A percentile compares a stretch with the other conserved stretches of the same genome.
Conservation (phyloP, 441 rosid genomes). For the Euphorbia celastroides region DNA sequence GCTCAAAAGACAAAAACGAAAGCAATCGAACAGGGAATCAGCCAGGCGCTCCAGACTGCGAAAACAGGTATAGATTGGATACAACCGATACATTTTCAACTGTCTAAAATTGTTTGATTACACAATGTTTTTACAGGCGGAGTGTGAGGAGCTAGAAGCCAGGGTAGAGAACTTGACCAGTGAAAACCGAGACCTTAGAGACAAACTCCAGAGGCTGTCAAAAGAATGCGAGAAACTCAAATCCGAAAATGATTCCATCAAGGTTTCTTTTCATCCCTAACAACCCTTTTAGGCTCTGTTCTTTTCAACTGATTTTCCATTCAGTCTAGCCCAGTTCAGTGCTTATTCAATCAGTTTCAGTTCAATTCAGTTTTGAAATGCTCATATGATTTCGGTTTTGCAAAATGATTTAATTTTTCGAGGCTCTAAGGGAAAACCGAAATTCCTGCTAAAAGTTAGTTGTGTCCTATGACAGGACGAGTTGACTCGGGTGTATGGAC, state of each 20-base stretch:
- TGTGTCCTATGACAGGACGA: slow-evolving; percentile 59
- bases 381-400: no score
- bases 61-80: slow-evolving; percentile 56
- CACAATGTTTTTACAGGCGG: slow-evolving; percentile 48
- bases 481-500: slow-evolving; percentile 55
- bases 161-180: slow-evolving; percentile 60
- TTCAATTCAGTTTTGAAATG: no score
- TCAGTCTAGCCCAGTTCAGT: no score
- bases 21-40: slow-evolving; percentile 97
- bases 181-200: slow-evolving; percentile 63
- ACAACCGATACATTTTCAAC: background rate
- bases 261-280: slow-evolving; percentile 35
- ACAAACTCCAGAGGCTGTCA: slow-evolving; percentile 74
- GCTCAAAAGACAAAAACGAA: slow-evolving; percentile 79
- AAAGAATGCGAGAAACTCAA: slow-evolving; percentile 83
- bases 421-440: background rate
- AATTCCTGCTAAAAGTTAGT: background rate
- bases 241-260: slow-evolving; percentile 69
- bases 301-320: no score
- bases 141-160: slow-evolving; percentile 84
- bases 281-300: no score
- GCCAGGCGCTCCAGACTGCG: slow-evolving; percentile 96
- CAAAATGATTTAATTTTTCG: no score
- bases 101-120: background rate
- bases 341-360: no score